Evolutionary conservation across 352 stramenopile genomes (phyloP).

Genomic region (Phytophthora cryptogea): DNA sequence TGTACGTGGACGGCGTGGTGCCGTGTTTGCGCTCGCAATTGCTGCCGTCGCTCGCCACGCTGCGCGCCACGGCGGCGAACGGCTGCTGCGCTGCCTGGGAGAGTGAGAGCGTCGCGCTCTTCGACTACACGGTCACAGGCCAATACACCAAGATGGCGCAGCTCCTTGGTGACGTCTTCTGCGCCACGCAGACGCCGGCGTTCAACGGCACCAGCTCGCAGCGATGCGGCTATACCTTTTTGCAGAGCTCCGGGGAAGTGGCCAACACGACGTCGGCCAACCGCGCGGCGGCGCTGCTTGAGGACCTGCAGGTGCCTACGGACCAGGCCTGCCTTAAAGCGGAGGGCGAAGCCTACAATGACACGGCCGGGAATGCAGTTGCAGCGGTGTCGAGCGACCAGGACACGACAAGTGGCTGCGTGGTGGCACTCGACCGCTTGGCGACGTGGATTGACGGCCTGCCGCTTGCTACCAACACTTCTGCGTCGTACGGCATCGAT

Average conservation of each 20-base stretch:
- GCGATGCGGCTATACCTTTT: constrained; percentile 56
- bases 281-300: constrained; percentile 43
- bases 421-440: constrained; percentile 50
- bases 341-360: constrained; percentile 51
- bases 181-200: constrained; percentile 51
- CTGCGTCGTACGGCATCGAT: constrained; percentile 36
- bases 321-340: constrained; percentile 57
- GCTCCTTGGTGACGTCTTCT: constrained; percentile 56
- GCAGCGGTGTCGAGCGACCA: constrained; percentile 22
- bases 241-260: constrained; percentile 36
- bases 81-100: constrained; percentile 65
- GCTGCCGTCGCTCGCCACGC: constrained; percentile 52
- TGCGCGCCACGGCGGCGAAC: constrained; percentile 47
- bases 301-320: constrained; percentile 54
- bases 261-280: constrained; percentile 42
- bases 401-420: constrained; percentile 46
- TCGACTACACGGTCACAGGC: constrained; percentile 64
- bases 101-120: constrained; percentile 41
- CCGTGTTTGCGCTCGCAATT: constrained; percentile 58
- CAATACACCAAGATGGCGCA: constrained; percentile 61
- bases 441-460: constrained; percentile 51
- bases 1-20: constrained; percentile 52
- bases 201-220: constrained; percentile 45
- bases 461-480: constrained; percentile 36
- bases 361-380: constrained; percentile 41